Base-by-base conservation (phyloP, 2,329 filamentous ascomycete genomes). In the Trichoderma koningiopsis region DNA sequence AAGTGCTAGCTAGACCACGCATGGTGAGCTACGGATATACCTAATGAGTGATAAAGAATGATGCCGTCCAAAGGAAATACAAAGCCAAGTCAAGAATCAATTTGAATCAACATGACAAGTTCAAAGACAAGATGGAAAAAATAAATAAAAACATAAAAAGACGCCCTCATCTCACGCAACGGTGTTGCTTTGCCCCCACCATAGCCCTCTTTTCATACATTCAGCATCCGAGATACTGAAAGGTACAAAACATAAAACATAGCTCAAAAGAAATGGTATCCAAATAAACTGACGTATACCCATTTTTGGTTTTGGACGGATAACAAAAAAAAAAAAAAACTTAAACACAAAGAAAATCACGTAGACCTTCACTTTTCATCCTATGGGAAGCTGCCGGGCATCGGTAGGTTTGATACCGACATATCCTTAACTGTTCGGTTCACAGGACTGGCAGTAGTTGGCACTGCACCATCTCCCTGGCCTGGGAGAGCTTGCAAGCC, bases 391-490 rank as follows among this genome's bases (percentile, higher is more conserved):
- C 90, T 85, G 13, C 91, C 91, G 4, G 91, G 91, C 22, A 93
- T 86, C 75, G 91, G 89, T 62, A 93, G 79, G 75, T 90, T 86
- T 67, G 88, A 89, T 56, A 92, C 87, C 33, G 85, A 87, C 14
- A 84, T 35, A 16, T 60, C 57, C 8, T 61, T 61, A 2, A 40
- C 4, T 19, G 43, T 24, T 24, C 47, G 57, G 11, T 24, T 24
- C 11, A 72, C 58, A 11, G 57, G 55, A 55, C 14, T 35, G 16
- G 63, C 59, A 6, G 68, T 62, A 11, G 70, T 11, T n/a, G 71
- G 56, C 6, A 56, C 68, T 4, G 60, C 56, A 6, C 70, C 27
- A 7, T 68, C 70, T 47, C 16, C 31, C 16, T 73, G 72, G 29
- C 68, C 72, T 10, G 71, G 62, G 3, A 67, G 52, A 33, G 70